A percentile compares a stretch with the other conserved stretches of the same genome.
Conservation (phyloP, 345 rosid species). For the Abelmoschus esculentus region DNA sequence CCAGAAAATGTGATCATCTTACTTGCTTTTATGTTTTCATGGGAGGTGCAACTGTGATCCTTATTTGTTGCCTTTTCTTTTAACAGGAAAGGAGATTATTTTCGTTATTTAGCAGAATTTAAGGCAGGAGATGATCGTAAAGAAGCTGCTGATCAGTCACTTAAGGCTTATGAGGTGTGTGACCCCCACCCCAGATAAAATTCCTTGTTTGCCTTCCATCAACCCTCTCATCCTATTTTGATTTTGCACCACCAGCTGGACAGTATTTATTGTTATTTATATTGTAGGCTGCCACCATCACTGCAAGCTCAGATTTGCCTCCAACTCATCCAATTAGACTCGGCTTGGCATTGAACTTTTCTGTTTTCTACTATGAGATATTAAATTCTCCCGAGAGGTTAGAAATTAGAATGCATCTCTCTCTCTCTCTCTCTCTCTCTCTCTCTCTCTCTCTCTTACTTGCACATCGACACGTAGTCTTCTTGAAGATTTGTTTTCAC, state of each 20-base stretch:
- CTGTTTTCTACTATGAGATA: conserved; percentile 82
- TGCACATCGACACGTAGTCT: background rate
- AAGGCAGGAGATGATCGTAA: conserved; percentile 9
- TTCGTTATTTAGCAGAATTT: conserved; percentile 14
- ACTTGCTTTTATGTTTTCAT: background rate
- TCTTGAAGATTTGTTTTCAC: background rate
- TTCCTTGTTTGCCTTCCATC: background rate
- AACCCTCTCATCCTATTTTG: background rate
- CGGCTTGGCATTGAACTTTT: conserved; percentile 79
- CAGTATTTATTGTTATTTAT: background rate
- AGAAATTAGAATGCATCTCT: conserved; percentile 6
- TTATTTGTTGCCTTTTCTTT: background rate
- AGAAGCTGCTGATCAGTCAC: conserved; percentile 20
- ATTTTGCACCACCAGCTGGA: background rate
- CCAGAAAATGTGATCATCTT: conserved; percentile 47
- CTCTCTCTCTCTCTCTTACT: background rate
- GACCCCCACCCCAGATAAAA: background rate
- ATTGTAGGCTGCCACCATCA: conserved; percentile 26
- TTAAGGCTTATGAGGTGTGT: conserved; percentile 32
- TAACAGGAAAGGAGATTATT: conserved; percentile 21
- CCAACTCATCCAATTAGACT: conserved; percentile 81
- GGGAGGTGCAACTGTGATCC: no score
- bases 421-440: background rate
- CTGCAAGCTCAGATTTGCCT: conserved; percentile 50
- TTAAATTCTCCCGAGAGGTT: conserved; percentile 77